Percentiles rank a stretch among this genome's conserved stretches.
Conservation (phyloP, 2,329 filamentous ascomycete species). For the Periconia sp. region DNA sequence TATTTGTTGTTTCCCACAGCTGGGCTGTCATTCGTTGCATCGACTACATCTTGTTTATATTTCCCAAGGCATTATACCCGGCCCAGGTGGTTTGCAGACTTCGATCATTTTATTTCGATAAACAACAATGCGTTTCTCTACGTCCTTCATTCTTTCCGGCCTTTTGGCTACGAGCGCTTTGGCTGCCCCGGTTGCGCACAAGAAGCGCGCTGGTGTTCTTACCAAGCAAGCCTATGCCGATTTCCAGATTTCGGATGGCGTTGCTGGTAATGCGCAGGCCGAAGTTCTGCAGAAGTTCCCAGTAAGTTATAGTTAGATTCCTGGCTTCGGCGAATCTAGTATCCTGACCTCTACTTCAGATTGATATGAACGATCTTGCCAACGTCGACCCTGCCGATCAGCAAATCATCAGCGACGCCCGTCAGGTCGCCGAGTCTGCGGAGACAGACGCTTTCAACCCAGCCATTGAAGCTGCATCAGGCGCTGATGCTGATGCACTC, state of each 20-base stretch:
- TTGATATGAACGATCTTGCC: slow-evolving; percentile 52
- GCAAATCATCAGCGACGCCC: slow-evolving; percentile 57
- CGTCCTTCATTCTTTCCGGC: slow-evolving; percentile 17
- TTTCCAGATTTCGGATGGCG: slow-evolving; percentile 57
- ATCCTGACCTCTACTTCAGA: slow-evolving; percentile 29
- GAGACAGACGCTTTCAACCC: slow-evolving; percentile 61
- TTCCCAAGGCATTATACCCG: slow-evolving; percentile 1
- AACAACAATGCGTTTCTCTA: slow-evolving; percentile 23
- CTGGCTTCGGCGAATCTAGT: background rate
- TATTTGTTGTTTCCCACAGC: slow-evolving; percentile 10
- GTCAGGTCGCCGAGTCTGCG: slow-evolving; percentile 57
- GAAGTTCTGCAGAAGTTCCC: slow-evolving; percentile 61
- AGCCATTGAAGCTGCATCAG: slow-evolving; percentile 53
- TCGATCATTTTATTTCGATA: background rate
- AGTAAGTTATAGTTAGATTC: slow-evolving; percentile 47
- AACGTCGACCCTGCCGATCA: slow-evolving; percentile 55
- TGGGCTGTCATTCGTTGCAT: slow-evolving; percentile 20
- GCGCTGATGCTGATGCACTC: slow-evolving; percentile 50
- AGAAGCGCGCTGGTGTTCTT: slow-evolving; percentile 15
- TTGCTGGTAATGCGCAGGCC: slow-evolving; percentile 57
- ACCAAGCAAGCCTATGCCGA: slow-evolving; percentile 19
- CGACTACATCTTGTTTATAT: background rate
- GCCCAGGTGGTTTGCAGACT: slow-evolving; percentile 3
- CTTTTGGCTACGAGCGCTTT: slow-evolving; percentile 16
- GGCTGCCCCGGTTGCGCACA: slow-evolving; percentile 10